Evolutionary conservation across 345 rosid species (phyloP).

Genomic region (Abelmoschus esculentus): DNA sequence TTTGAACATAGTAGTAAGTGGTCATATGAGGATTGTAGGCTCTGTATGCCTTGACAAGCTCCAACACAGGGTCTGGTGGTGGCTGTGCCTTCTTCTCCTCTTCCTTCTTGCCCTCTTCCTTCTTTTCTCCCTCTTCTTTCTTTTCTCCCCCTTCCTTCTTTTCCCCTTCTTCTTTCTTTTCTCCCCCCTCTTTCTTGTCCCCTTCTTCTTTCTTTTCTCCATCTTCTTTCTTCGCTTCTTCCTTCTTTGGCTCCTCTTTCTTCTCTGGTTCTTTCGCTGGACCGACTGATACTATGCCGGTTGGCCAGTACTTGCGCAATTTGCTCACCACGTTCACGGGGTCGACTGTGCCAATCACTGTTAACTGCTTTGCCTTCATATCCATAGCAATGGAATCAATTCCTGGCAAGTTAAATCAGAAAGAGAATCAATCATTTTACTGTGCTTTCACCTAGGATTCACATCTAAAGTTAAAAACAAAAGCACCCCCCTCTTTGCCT

Average conservation of each 20-base stretch:
- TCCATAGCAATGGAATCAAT: conserved; percentile 79
- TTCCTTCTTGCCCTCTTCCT: conserved; percentile 17
- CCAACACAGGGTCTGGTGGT: conserved; percentile 54
- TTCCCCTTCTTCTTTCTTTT: conserved; percentile 35
- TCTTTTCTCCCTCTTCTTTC: conserved; percentile 52
- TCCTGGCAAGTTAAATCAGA: conserved; percentile 27
- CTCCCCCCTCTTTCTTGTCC: conserved; percentile 23
- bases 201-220: conserved; percentile 43
- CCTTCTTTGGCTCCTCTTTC: conserved; percentile 60
- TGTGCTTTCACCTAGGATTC: not conserved
- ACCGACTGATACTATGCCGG: conserved; percentile 64
- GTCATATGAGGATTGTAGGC: conserved; percentile 75
- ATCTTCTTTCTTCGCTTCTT: conserved; percentile 53
- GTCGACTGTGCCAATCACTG: conserved; percentile 72
- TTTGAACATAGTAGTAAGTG: conserved; percentile 61
- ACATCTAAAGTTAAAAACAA: not conserved
- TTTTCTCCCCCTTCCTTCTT: conserved; percentile 36
- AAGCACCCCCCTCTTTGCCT: not conserved
- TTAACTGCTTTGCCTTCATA: conserved; percentile 67
- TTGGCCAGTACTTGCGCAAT: conserved; percentile 71
- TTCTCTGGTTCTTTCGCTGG: conserved; percentile 87
- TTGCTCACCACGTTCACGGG: conserved; percentile 65
- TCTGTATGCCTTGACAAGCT: conserved; percentile 74
- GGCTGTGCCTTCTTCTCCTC: conserved; percentile 28
- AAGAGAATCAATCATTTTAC: not conserved